Evolutionary conservation across 495 filamentous ascomycete species (phyloP).

Genomic region (Lophiostoma macrostomum): DNA sequence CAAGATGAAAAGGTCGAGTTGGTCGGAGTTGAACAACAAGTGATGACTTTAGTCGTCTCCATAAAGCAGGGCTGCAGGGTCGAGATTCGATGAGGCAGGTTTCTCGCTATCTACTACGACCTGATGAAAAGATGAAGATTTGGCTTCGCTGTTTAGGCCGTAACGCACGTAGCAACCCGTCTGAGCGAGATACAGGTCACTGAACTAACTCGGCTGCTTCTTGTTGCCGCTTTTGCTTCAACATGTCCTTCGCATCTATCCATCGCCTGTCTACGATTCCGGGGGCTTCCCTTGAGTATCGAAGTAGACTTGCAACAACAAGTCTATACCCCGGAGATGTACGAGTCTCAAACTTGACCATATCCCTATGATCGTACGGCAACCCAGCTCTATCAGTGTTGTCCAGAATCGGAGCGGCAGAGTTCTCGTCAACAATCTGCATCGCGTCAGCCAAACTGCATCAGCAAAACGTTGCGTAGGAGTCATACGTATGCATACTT

Average conservation of each 20-base stretch:
- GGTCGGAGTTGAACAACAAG: slow-evolving; percentile 37
- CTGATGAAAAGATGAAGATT: no score
- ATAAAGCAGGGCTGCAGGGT: slow-evolving; percentile 41
- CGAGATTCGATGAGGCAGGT: slow-evolving; percentile 4
- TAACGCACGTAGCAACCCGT: no score
- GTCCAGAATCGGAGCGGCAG: slow-evolving; percentile 70
- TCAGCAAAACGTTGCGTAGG: neutral
- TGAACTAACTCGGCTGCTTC: slow-evolving; percentile 3
- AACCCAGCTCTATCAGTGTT: slow-evolving; percentile 76
- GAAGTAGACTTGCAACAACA: slow-evolving; percentile 65
- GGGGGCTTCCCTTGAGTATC: slow-evolving; percentile 48
- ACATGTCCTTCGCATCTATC: slow-evolving; percentile 2
- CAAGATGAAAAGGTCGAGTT: slow-evolving; percentile 1
- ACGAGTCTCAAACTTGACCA: slow-evolving; percentile 80
- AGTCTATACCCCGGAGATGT: slow-evolving; percentile 71
- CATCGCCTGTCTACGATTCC: neutral
- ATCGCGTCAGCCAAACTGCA: slow-evolving; percentile 16
- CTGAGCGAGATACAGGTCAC: no score
- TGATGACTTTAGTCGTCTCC: slow-evolving; percentile 36
- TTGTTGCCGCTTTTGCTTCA: neutral
- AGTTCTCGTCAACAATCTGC: slow-evolving; percentile 71
- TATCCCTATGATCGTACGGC: slow-evolving; percentile 77
- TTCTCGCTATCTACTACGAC: no score
- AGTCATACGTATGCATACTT: slow-evolving; percentile 47
- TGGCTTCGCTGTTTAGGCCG: no score